Evolutionary conservation across 805 yeast genomes (phyloP), one percentile per base, ranked within the genome.

Genomic region (Wickerhamiella australiensis): DNA sequence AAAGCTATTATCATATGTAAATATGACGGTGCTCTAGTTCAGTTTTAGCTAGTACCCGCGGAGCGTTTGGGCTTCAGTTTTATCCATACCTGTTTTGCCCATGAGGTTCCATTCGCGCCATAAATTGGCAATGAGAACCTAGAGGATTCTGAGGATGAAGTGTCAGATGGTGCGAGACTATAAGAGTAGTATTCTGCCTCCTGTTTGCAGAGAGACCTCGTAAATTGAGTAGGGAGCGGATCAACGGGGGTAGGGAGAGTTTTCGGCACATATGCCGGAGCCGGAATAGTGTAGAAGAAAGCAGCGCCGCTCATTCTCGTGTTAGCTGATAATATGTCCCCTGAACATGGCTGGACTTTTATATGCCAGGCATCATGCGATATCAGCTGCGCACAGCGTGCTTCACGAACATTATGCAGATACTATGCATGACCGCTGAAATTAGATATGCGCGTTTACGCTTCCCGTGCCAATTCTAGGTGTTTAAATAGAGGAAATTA

Each of bases 241-340:
- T 7, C 4, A 3, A 5, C 15, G 18, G 38, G 11, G 20, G n/a
- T 15, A 15, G 18, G 11, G 15, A 20, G 15, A 33, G 5, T 11
- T 11, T 33, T 33, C 9, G 18, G 38, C 4, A 17, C 21, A n/a
- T 33, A 17, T 18, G 42, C 6, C 3, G 31, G 44, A n/a, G 44
- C 23, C 5, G 47, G 42, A 17, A 35, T 35, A 17, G 47, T 45
- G 33, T 33, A 35, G 33, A 45, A 45, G 13, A 35, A 15, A 20
- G 33, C 6, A 23, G 44, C 44, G 4, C 44, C 44, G 31, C 44
- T 41, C 44, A 41, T 38, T 11, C 9, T 33, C 20, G 5, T 15
- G 13, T 33, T 5, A 7, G 33, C 13, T 29, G 13, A 11, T 5
- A 7, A 5, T n/a, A 4, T 29, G 9, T n/a, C 7, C 5, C 13